These are phyloP conservation scores for Patellifolia procumbens DNA, from an alignment of 179 eudicot genomes.

Conservation along the genomic window DNA sequence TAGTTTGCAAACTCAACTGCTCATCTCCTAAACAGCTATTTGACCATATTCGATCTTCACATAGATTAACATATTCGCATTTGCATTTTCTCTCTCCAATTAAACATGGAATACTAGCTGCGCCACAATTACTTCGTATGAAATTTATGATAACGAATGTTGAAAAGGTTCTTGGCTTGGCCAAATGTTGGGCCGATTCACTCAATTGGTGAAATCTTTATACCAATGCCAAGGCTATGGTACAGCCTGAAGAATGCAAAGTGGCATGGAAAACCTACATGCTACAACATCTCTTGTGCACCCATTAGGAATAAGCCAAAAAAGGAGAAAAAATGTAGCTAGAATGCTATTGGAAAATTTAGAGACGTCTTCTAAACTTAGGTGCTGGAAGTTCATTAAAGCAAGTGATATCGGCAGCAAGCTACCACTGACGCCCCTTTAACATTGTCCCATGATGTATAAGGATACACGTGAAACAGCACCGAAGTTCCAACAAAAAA, in stretches of 20 bases:
- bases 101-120: too few relatives aligned
- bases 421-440: background rate
- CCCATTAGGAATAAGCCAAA: background rate
- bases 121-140: too few relatives aligned
- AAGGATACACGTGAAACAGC: background rate
- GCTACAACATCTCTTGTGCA: background rate
- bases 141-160: too few relatives aligned
- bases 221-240: too few relatives aligned
- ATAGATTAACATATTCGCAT: too few relatives aligned
- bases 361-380: background rate
- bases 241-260: background rate
- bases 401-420: background rate
- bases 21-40: too few relatives aligned
- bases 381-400: background rate
- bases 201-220: too few relatives aligned
- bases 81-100: too few relatives aligned
- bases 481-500: background rate
- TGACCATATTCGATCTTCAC: too few relatives aligned
- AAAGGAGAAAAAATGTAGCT: background rate
- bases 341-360: background rate
- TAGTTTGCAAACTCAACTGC: too few relatives aligned
- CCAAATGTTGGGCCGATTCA: too few relatives aligned
- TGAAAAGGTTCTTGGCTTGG: too few relatives aligned
- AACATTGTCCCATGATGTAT: background rate
- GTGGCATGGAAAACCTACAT: background rate